These are phyloP conservation scores for Phytopythium kandeliae DNA, from an alignment of 352 stramenopile genomes.

Conservation along the genomic window DNA sequence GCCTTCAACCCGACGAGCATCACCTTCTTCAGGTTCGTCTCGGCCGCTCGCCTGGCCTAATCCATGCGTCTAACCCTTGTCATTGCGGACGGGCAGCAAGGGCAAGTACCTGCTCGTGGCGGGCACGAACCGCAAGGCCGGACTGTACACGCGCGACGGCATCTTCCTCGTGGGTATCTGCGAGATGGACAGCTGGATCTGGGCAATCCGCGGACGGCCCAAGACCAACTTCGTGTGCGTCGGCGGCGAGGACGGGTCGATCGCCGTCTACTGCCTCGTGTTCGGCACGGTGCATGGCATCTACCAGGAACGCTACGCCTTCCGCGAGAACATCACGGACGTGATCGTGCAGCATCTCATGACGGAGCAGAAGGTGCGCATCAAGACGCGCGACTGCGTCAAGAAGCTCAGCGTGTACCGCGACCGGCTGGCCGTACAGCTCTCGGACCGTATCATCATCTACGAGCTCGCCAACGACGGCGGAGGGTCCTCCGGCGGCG, in stretches of 20 bases:
- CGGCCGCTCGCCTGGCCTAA: neutral
- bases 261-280: constrained; percentile 83
- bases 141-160: constrained; percentile 87
- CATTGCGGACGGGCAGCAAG: constrained; percentile 31
- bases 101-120: constrained; percentile 90
- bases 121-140: constrained; percentile 84
- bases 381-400: constrained; percentile 94
- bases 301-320: constrained; percentile 92
- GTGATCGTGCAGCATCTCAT: constrained; percentile 95
- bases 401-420: constrained; percentile 93
- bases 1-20: constrained; percentile 91
- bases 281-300: constrained; percentile 92
- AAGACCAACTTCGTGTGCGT: constrained; percentile 86
- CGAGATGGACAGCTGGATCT: constrained; percentile 90
- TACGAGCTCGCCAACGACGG: constrained; percentile 88
- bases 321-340: constrained; percentile 93
- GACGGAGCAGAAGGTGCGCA: constrained; percentile 93
- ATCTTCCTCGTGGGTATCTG: constrained; percentile 77
- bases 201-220: constrained; percentile 72
- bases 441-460: constrained; percentile 92
- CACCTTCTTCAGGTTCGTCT: constrained; percentile 70
- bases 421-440: constrained; percentile 90
- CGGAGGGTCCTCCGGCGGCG: constrained; percentile 9
- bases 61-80: neutral
- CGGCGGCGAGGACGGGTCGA: constrained; percentile 82